phyloP scores from a whole-genome alignment of 495 filamentous ascomycete genomes.

The Daldinia concentrica region DNA sequence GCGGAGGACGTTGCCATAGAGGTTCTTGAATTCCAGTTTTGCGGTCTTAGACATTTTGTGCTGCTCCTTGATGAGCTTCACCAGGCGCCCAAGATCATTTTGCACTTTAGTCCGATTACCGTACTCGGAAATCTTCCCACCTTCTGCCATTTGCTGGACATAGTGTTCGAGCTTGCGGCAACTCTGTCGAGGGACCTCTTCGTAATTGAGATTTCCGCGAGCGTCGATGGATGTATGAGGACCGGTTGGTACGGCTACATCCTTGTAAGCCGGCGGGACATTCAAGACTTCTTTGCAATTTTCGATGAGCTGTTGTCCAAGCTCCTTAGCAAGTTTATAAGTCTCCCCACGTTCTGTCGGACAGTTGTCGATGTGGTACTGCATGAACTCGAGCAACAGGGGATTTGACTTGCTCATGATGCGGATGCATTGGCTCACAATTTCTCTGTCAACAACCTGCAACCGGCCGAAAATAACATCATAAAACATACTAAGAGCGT shows the following conservation, averaged over 20 bases:
- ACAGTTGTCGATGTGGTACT: conserved; percentile 99
- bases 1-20: conserved; percentile 93
- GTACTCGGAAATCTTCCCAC: conserved; percentile 97
- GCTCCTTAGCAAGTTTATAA: conserved; percentile 93
- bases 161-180: conserved; percentile 98
- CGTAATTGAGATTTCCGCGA: conserved; percentile 87
- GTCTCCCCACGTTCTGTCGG: conserved; percentile 96
- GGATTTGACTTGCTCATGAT: conserved; percentile 99
- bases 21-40: conserved; percentile 90
- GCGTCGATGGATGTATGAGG: conserved; percentile 90
- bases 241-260: conserved; percentile 90
- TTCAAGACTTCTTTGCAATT: conserved; percentile 94
- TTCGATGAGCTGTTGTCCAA: conserved; percentile 94
- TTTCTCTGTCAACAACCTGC: conserved; percentile 93
- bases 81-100: conserved; percentile 90
- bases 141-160: conserved; percentile 97
- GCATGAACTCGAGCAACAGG: conserved; percentile 96
- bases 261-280: conserved; percentile 89
- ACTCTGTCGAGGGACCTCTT: conserved; percentile 86
- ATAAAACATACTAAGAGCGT: conserved; percentile 98
- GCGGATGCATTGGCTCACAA: conserved; percentile 96
- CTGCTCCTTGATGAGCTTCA: conserved; percentile 97
- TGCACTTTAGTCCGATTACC: conserved; percentile 98
- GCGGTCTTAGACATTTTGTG: conserved; percentile 95
- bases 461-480: conserved; percentile 98